Conservation (phyloP, 495 filamentous ascomycete species). For the Aspergillus heteromorphus region DNA sequence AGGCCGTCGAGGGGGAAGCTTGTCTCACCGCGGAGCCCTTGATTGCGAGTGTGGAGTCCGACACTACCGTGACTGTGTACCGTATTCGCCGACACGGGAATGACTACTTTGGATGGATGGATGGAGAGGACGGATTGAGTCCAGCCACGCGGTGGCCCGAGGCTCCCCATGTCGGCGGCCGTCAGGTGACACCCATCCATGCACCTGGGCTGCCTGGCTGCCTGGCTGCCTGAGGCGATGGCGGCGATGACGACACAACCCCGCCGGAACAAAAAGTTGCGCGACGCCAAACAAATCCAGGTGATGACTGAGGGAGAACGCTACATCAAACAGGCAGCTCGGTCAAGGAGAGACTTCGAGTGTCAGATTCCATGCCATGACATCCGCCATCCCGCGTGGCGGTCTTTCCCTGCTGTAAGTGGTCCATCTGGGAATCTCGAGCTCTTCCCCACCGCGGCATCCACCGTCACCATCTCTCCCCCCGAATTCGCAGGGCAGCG, state of each 20-base stretch:
- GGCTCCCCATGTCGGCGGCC: not conserved
- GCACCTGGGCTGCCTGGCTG: not conserved
- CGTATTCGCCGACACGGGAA: no score
- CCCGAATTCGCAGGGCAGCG: not conserved
- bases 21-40: not conserved
- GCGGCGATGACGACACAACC: not conserved
- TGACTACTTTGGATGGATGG: no score
- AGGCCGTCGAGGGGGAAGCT: not conserved
- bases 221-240: not conserved
- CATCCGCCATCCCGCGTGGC: not conserved
- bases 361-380: conserved; percentile 11
- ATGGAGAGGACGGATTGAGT: no score
- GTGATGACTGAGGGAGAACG: not conserved
- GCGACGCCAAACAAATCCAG: not conserved
- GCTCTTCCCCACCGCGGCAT: not conserved
- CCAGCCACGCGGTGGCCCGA: not conserved
- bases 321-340: not conserved
- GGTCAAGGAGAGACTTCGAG: not conserved
- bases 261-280: conserved; percentile 1
- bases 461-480: conserved; percentile 4
- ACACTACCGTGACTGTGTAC: no score
- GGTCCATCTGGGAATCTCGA: conserved; percentile 4
- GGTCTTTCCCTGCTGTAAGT: conserved; percentile 10
- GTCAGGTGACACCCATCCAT: not conserved
- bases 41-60: no score